Base-by-base conservation (phyloP, 495 filamentous ascomycete genomes). In the Tuber borchii region DNA sequence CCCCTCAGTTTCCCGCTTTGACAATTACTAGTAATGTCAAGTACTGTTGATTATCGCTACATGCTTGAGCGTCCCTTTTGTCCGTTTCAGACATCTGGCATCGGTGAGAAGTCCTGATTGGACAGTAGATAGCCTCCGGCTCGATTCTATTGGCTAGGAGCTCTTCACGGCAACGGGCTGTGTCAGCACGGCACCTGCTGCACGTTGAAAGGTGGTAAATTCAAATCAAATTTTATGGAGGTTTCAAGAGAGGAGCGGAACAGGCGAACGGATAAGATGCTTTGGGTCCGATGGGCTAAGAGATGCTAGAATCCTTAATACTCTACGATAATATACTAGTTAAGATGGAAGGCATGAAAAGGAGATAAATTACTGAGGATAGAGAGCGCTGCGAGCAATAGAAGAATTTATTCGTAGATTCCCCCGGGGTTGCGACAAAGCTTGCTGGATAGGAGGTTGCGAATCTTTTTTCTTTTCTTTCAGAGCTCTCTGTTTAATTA, bases 101-200 rank as follows among this genome's bases (percentile, higher is more conserved):
- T 61, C 26, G 51, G 51, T 61, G n/a, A 61, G 51, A 61, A 61
- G 51, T 61, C 51, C 51, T 61, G n/a, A 61, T 61, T 61, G 51
- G 51, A 16, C 10, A 10, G 51, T 61, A 61, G 12, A 31, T 31
- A 12, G 51, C n/a, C 20, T 61, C 51, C 51, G 51, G 14, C n/a
- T 31, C n/a, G 12, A 61, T 26, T 31, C 51, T 14, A 61, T 61
- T 61, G 51, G 51, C 51, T 16, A n/a, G 20, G 48, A n/a, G 48
- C 22, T 51, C 48, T n/a, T n/a, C 10, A 22, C 48, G 48, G 48
- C 48, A 51, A n/a, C n/a, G 48, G 20, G 8, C 48, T 22, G 48
- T 12, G 48, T 8, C 19, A 48, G 46, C 20, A 9, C 46, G 20
- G 19, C 10, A 51, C 6, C 22, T 10, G 48, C 48, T 51, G 20